Conservation (phyloP, 495 filamentous ascomycete species). For the Talaromyces trachyspermus region DNA sequence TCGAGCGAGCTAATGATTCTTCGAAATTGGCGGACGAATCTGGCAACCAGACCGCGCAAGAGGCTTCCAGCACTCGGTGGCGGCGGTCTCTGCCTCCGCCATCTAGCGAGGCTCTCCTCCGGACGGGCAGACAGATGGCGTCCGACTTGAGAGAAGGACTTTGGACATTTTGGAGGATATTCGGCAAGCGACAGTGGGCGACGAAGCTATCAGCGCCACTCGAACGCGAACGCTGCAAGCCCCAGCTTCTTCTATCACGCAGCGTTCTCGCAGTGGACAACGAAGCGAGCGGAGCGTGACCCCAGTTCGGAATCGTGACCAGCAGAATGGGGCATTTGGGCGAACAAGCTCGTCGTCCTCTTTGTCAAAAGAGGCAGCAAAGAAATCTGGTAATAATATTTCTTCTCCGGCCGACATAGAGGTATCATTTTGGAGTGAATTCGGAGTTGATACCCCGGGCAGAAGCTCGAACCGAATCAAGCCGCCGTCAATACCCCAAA, state of each 20-base stretch:
- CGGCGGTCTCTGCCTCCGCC: constrained; percentile 37
- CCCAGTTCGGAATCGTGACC: constrained; percentile 9
- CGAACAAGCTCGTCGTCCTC: constrained; percentile 32
- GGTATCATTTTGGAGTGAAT: constrained; percentile 46
- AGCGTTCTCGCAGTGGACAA: constrained; percentile 17
- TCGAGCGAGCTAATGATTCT: constrained; percentile 26
- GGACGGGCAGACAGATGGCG: constrained; percentile 78
- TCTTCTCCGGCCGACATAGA: constrained; percentile 39
- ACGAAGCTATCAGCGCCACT: constrained; percentile 67
- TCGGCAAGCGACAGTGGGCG: constrained; percentile 87
- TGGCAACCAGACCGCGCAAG: constrained; percentile 12
- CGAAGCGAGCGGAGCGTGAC: constrained; percentile 26
- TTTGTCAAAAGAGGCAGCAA: constrained; percentile 22
- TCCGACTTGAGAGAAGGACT: constrained; percentile 82
- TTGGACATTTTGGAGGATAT: constrained; percentile 98
- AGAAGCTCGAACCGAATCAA: constrained; percentile 30
- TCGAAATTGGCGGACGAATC: constrained; percentile 23
- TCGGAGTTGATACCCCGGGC: constrained; percentile 46
- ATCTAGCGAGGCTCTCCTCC: constrained; percentile 50
- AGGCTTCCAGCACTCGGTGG: constrained; percentile 23
- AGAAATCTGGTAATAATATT: constrained; percentile 39
- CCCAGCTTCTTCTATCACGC: background rate
- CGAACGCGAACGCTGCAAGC: constrained; percentile 33
- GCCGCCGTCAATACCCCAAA: constrained; percentile 27
- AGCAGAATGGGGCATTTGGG: constrained; percentile 26